Percentiles rank a stretch among this genome's conserved stretches.
phyloP scores from a whole-genome alignment of 1,284 basidiomycete species.

The Taiwanofungus camphoratus region DNA sequence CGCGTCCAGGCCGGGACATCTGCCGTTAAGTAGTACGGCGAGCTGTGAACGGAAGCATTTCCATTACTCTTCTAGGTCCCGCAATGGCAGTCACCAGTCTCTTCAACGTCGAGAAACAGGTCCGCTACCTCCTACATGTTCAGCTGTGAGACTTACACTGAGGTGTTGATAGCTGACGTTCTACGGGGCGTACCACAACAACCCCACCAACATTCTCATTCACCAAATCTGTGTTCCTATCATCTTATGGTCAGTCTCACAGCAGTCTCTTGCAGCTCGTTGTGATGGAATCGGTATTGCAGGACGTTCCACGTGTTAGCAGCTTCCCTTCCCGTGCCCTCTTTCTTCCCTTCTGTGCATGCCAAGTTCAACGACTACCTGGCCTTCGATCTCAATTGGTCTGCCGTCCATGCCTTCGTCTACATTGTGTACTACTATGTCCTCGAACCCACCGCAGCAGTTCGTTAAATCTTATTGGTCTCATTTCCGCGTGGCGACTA shows the following conservation, averaged over 20 bases:
- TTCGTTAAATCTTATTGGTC: constrained; percentile 39
- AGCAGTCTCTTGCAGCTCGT: neutral
- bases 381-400: constrained; percentile 61
- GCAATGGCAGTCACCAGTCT: constrained; percentile 38
- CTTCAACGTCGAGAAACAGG: constrained; percentile 57
- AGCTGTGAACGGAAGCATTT: too few species aligned
- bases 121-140: constrained; percentile 18
- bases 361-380: constrained; percentile 58
- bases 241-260: constrained; percentile 58
- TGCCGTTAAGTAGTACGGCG: too few species aligned
- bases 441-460: constrained; percentile 77
- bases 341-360: constrained; percentile 48
- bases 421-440: constrained; percentile 71
- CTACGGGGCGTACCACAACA: constrained; percentile 85
- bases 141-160: neutral
- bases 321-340: constrained; percentile 46
- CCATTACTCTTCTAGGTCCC: constrained; percentile 11
- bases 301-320: constrained; percentile 65
- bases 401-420: constrained; percentile 47
- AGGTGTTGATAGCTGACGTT: constrained; percentile 61
- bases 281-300: neutral
- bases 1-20: too few species aligned
- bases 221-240: constrained; percentile 81
- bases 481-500: constrained; percentile 2
- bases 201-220: constrained; percentile 73